phyloP scores from a whole-genome alignment of 768 basidiomycete species.

The Collybiopsis luxurians region DNA sequence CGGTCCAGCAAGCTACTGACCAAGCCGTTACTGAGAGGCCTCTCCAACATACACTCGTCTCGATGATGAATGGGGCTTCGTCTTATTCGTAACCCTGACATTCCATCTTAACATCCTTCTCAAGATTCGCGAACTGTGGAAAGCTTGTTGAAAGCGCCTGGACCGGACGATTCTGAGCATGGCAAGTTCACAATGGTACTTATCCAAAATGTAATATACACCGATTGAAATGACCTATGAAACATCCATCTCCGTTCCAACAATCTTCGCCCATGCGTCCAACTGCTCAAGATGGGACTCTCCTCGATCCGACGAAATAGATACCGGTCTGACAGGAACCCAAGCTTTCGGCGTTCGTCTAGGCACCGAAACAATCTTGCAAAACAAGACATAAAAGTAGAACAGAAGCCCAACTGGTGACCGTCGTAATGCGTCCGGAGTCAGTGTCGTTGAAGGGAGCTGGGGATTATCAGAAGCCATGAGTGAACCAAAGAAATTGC shows the following conservation, averaged over 20 bases:
- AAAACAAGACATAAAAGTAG: conserved; percentile 78
- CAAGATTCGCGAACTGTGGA: too few relatives aligned
- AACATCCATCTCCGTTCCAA: conserved; percentile 76
- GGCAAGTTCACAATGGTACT: too few relatives aligned
- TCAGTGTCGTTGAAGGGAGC: conserved; percentile 42
- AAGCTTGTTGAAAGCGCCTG: too few relatives aligned
- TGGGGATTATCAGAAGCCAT: neutral
- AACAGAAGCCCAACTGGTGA: conserved; percentile 84
- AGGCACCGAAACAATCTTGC: conserved; percentile 75
- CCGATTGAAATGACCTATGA: neutral
- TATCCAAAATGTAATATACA: too few relatives aligned
- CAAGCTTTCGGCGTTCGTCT: conserved; percentile 67
- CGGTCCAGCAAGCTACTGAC: too few relatives aligned
- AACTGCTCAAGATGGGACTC: conserved; percentile 39
- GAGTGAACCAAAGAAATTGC: conserved; percentile 34
- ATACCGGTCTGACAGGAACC: conserved; percentile 30
- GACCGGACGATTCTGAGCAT: too few relatives aligned
- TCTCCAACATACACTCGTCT: too few relatives aligned
- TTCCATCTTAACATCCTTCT: too few relatives aligned
- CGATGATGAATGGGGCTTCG: too few relatives aligned
- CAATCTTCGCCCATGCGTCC: conserved; percentile 59
- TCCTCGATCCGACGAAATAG: conserved; percentile 7
- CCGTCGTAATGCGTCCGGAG: conserved; percentile 70
- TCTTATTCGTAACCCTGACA: too few relatives aligned
- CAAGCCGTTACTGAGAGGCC: too few relatives aligned